Evolutionary conservation across 2,329 filamentous ascomycete genomes (phyloP).

Genomic region (Fusarium euwallaceae): DNA sequence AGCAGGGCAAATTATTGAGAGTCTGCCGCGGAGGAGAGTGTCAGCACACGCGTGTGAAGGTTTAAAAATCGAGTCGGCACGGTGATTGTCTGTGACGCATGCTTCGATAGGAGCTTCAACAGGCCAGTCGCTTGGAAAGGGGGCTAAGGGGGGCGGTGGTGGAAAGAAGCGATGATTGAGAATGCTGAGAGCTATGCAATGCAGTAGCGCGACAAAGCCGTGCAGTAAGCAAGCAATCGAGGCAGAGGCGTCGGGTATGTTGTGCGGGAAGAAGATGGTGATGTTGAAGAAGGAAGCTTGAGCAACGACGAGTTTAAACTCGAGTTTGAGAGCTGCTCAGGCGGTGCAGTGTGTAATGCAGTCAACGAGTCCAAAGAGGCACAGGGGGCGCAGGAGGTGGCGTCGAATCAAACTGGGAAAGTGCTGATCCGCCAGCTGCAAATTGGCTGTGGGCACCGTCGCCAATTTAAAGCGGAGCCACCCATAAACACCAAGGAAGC

Average conservation of each 20-base stretch:
- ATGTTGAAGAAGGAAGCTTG: slow-evolving; percentile 28
- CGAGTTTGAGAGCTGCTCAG: slow-evolving; percentile 24
- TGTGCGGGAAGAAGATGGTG: slow-evolving; percentile 30
- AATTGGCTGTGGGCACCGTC: slow-evolving; percentile 44
- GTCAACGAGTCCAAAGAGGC: slow-evolving; percentile 14
- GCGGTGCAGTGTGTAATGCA: not conserved
- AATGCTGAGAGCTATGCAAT: slow-evolving; percentile 21
- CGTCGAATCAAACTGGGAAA: slow-evolving; percentile 45
- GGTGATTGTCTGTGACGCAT: slow-evolving; percentile 30
- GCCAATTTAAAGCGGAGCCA: slow-evolving; percentile 35
- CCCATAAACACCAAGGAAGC: slow-evolving; percentile 30
- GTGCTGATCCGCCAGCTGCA: slow-evolving; percentile 47
- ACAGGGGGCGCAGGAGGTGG: slow-evolving; percentile 48
- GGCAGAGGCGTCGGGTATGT: slow-evolving; percentile 18
- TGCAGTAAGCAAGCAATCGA: slow-evolving; percentile 29
- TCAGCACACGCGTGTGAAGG: slow-evolving; percentile 20
- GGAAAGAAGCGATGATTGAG: slow-evolving; percentile 5
- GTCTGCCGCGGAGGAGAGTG: slow-evolving; percentile 25
- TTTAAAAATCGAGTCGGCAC: slow-evolving; percentile 22
- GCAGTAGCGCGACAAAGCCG: slow-evolving; percentile 14
- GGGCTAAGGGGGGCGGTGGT: not conserved
- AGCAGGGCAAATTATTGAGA: slow-evolving; percentile 7
- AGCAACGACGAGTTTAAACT: slow-evolving; percentile 37
- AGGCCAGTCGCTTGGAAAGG: slow-evolving; percentile 12
- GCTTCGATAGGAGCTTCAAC: slow-evolving; percentile 25